Conservation (phyloP, 2,329 filamentous ascomycete genomes). For the Fusarium sp. region DNA sequence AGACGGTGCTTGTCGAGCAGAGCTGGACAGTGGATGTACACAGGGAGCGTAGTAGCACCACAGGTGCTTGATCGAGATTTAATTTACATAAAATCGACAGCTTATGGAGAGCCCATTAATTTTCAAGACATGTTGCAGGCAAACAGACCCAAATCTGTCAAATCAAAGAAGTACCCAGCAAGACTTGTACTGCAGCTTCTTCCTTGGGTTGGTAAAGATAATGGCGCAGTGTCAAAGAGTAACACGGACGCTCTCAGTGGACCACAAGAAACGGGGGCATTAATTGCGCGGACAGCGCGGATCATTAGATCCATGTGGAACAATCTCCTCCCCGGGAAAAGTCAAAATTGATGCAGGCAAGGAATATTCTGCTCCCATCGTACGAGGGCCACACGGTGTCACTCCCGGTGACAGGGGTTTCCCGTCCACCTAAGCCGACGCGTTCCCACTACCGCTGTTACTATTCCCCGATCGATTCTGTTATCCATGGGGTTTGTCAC, state of each 20-base stretch:
- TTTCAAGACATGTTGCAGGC: background rate
- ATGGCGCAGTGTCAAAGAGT: background rate
- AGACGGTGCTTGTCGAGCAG: slow-evolving; percentile 37
- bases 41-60: slow-evolving; percentile 8
- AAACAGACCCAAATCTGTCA: background rate
- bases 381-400: background rate
- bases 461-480: background rate
- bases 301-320: background rate
- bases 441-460: background rate
- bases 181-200: background rate
- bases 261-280: background rate
- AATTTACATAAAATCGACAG: background rate
- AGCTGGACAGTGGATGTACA: slow-evolving; percentile 36
- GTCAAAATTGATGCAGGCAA: slow-evolving; percentile 1
- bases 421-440: background rate
- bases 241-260: background rate
- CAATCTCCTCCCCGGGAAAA: slow-evolving; percentile 1
- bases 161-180: background rate
- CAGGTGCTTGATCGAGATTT: background rate
- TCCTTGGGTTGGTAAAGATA: background rate
- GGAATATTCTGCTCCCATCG: background rate
- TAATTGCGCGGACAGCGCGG: background rate
- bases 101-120: background rate
- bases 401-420: background rate
- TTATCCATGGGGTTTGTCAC: background rate